Percentiles rank a stretch among this genome's conserved stretches.
These are phyloP conservation scores for Corniculantispora saksenae DNA, from an alignment of 2,329 filamentous ascomycete genomes.

Conservation along the genomic window DNA sequence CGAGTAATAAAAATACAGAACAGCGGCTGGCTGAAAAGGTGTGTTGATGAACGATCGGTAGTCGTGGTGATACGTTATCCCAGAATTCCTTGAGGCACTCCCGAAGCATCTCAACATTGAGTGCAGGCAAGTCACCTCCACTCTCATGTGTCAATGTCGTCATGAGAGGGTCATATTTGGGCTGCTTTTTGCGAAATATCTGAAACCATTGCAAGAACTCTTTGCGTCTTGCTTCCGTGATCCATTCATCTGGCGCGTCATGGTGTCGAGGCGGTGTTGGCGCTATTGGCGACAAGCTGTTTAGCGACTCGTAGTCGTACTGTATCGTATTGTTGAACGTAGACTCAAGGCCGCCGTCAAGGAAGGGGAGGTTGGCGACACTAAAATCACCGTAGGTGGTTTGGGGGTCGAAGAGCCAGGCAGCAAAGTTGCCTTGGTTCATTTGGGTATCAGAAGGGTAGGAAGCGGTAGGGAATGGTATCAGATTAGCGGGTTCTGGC, in stretches of 20 bases:
- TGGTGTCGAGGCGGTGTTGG: constrained; percentile 42
- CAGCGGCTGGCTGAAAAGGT: constrained; percentile 83
- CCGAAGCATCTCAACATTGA: constrained; percentile 80
- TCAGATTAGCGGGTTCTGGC: constrained; percentile 36
- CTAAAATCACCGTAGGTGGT: constrained; percentile 43
- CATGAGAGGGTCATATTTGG: constrained; percentile 37
- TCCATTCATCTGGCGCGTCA: constrained; percentile 44
- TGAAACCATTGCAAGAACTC: constrained; percentile 48
- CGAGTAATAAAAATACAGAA: constrained; percentile 72
- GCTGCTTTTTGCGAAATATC: constrained; percentile 45
- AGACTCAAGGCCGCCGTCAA: constrained; percentile 52
- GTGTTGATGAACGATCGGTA: constrained; percentile 85
- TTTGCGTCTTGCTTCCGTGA: constrained; percentile 46
- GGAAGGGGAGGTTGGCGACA: constrained; percentile 46
- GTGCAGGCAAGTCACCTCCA: constrained; percentile 44
- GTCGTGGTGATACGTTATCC: constrained; percentile 79
- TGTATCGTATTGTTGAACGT: constrained; percentile 53
- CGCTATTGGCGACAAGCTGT: constrained; percentile 48
- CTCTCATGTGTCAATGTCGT: constrained; percentile 40
- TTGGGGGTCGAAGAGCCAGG: constrained; percentile 53
- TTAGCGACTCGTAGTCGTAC: constrained; percentile 53
- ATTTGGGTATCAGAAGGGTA: constrained; percentile 36
- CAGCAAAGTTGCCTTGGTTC: constrained; percentile 47
- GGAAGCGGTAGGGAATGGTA: constrained; percentile 29
- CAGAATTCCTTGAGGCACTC: constrained; percentile 86